Evolutionary conservation across 345 rosid species (phyloP).

Genomic region (Arabidopsis arenosa): DNA sequence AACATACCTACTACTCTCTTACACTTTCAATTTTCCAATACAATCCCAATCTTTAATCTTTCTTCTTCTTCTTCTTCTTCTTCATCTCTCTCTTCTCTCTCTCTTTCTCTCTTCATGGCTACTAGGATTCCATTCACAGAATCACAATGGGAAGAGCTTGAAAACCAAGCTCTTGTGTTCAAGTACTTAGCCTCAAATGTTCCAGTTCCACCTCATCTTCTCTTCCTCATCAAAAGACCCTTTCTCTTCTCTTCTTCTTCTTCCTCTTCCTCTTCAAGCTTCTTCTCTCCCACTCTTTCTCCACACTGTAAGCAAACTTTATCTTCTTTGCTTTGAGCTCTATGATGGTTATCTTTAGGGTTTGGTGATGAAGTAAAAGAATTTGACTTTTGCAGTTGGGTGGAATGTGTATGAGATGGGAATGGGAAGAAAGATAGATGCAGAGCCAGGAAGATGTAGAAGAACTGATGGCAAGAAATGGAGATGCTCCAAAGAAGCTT

Average conservation of each 20-base stretch:
- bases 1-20: constrained; percentile 47
- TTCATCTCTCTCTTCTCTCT: background rate
- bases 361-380: constrained; percentile 12
- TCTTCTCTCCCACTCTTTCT: constrained; percentile 56
- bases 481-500: constrained; percentile 94
- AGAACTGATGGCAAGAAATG: constrained; percentile 98
- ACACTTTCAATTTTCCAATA: constrained; percentile 24
- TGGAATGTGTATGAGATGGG: constrained; percentile 88
- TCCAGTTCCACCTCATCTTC: constrained; percentile 84
- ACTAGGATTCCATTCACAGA: constrained; percentile 77
- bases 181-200: constrained; percentile 79
- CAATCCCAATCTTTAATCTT: constrained; percentile 13
- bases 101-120: constrained; percentile 28
- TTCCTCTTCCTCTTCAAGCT: constrained; percentile 50
- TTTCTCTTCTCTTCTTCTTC: constrained; percentile 57
- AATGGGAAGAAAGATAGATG: constrained; percentile 75
- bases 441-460: constrained; percentile 92
- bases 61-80: constrained; percentile 30
- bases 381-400: constrained; percentile 52
- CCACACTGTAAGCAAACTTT: constrained; percentile 54
- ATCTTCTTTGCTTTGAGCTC: background rate
- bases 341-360: constrained; percentile 1
- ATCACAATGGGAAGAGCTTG: constrained; percentile 92
- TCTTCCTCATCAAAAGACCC: constrained; percentile 69
- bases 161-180: constrained; percentile 82